A percentile compares a stretch with the other conserved stretches of the same genome.
Evolutionary conservation across 768 basidiomycete genomes (phyloP).

Genomic region (Trametopsis cervina): DNA sequence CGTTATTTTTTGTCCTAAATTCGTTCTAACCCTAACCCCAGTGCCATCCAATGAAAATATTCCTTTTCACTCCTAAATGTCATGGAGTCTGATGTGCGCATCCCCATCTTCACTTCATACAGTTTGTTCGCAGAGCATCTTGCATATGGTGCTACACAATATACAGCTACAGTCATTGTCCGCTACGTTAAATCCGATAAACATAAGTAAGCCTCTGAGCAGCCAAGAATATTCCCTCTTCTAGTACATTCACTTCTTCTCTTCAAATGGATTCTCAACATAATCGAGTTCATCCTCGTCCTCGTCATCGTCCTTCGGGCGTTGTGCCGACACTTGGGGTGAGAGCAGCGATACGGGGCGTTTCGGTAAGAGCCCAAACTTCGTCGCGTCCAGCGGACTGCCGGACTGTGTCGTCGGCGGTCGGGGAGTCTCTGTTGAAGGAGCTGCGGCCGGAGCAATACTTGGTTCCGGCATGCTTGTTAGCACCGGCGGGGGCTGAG

Average conservation of each 20-base stretch:
- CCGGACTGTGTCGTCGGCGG: slow-evolving; percentile 19
- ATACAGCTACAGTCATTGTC: too few species aligned
- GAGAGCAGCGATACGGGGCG: slow-evolving; percentile 57
- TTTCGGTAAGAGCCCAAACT: slow-evolving; percentile 67
- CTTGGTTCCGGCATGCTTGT: background rate
- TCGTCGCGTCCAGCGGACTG: slow-evolving; percentile 36
- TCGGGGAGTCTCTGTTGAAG: slow-evolving; percentile 16
- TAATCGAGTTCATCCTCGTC: slow-evolving; percentile 61
- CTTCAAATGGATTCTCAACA: slow-evolving; percentile 71
- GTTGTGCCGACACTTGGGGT: slow-evolving; percentile 13
- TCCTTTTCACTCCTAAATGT: too few species aligned
- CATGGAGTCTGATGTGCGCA: too few species aligned
- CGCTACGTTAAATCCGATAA: too few species aligned
- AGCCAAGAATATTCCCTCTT: too few species aligned
- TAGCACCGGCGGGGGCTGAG: background rate
- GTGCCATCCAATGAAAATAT: background rate
- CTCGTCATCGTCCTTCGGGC: slow-evolving; percentile 13
- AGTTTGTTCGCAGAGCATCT: too few species aligned
- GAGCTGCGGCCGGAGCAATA: slow-evolving; percentile 9
- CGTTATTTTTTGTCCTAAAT: slow-evolving; percentile 27
- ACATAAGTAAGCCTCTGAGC: too few species aligned
- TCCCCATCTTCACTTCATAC: too few species aligned
- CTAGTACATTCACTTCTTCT: too few species aligned
- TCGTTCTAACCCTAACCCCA: slow-evolving; percentile 25
- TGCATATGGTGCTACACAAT: too few species aligned